These are phyloP conservation scores for Penicillium sp. DNA, from an alignment of 2,329 filamentous ascomycete species.

Conservation along the genomic window DNA sequence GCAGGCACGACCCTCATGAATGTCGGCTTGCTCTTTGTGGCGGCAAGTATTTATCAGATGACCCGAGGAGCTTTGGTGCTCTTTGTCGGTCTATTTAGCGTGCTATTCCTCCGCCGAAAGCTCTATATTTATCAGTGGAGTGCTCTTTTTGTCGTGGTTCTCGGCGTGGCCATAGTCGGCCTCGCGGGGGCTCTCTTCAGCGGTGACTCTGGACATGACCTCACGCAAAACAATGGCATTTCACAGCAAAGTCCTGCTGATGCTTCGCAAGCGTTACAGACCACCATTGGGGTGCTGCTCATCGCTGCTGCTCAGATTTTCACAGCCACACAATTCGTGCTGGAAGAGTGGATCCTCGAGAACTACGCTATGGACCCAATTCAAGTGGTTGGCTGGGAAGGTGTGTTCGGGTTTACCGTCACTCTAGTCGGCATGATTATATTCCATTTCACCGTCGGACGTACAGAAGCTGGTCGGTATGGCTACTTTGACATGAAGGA, in stretches of 20 bases:
- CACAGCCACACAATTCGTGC: constrained; percentile 90
- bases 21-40: constrained; percentile 85
- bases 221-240: constrained; percentile 27
- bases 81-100: constrained; percentile 93
- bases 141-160: constrained; percentile 76
- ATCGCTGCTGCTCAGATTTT: constrained; percentile 96
- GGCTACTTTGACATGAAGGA: constrained; percentile 90
- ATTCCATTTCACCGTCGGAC: constrained; percentile 69
- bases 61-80: constrained; percentile 88
- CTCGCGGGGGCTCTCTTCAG: constrained; percentile 78
- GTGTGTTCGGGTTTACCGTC: constrained; percentile 77
- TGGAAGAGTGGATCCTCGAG: constrained; percentile 89
- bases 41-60: constrained; percentile 98
- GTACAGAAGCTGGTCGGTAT: constrained; percentile 63
- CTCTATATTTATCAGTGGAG: constrained; percentile 89
- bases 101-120: constrained; percentile 75
- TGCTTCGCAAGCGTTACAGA: constrained; percentile 56
- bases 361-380: constrained; percentile 75
- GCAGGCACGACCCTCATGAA: constrained; percentile 97
- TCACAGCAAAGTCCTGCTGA: constrained; percentile 37
- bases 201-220: constrained; percentile 44
- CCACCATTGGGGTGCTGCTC: constrained; percentile 75
- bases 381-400: constrained; percentile 92
- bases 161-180: constrained; percentile 83
- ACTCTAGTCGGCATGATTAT: constrained; percentile 75